phyloP scores from a whole-genome alignment of 2,329 filamentous ascomycete genomes.

The Allantophomopsis cytisporea region DNA sequence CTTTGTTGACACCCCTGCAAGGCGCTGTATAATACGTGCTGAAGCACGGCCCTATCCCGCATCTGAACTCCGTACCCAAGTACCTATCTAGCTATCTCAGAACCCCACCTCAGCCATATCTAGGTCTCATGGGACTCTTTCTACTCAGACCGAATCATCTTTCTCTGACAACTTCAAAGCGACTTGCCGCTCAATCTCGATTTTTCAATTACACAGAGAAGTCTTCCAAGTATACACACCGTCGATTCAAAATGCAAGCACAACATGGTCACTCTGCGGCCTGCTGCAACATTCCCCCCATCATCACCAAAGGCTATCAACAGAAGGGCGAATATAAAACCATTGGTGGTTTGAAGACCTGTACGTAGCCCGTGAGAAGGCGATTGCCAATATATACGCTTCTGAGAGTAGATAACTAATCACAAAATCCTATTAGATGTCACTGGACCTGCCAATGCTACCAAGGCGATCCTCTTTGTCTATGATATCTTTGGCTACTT shows the following conservation, averaged over 20 bases:
- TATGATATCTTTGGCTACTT: slow-evolving; percentile 58
- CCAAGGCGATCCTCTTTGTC: slow-evolving; percentile 46
- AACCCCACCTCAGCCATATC: no score
- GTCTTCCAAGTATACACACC: no score
- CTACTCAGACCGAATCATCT: no score
- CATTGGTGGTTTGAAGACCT: slow-evolving; percentile 40
- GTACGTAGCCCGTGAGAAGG: slow-evolving; percentile 14
- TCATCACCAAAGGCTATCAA: slow-evolving; percentile 39
- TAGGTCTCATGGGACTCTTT: no score
- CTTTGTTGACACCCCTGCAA: no score
- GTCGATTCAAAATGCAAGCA: slow-evolving; percentile 3
- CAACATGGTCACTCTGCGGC: slow-evolving; percentile 34
- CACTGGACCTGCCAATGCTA: slow-evolving; percentile 29
- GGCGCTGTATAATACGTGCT: no score
- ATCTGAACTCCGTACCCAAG: no score
- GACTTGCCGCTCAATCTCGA: no score
- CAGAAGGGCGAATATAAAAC: slow-evolving; percentile 41
- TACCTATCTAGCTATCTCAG: no score
- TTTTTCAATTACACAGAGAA: no score
- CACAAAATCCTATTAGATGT: slow-evolving; percentile 20
- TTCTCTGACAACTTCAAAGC: no score
- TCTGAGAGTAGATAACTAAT: background rate
- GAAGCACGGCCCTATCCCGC: no score
- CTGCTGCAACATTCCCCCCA: slow-evolving; percentile 45
- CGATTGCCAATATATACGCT: background rate